These are phyloP conservation scores for Capsaspora owczarzaki DNA, from an alignment of 78 protist genomes.

Conservation along the genomic window DNA sequence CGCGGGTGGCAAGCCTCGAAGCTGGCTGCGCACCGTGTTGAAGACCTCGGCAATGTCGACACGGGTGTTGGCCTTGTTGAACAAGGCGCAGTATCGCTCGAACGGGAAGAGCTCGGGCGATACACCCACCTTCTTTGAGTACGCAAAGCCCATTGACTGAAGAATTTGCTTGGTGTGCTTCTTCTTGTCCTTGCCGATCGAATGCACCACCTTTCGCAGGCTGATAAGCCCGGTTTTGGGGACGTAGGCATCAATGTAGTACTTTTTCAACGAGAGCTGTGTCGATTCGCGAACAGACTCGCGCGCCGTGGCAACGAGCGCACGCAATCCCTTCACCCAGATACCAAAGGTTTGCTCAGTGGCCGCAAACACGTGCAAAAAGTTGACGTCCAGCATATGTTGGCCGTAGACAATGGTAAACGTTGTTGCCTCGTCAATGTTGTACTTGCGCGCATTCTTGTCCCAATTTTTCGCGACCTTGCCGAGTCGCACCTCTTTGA, in stretches of 20 bases:
- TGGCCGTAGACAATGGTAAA: not conserved
- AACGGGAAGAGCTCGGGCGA: not conserved
- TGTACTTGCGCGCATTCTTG: not conserved
- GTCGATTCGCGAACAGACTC: not conserved
- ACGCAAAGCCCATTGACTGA: not conserved
- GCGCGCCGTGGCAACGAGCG: not conserved
- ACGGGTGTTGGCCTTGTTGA: conserved; percentile 1
- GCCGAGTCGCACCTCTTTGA: not conserved
- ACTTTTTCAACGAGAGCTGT: not conserved
- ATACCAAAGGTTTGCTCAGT: not conserved
- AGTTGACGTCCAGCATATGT: conserved; percentile 4
- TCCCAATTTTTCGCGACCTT: not conserved
- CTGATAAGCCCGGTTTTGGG: not conserved
- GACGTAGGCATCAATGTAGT: not conserved
- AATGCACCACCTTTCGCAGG: not conserved
- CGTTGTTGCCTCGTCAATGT: not conserved
- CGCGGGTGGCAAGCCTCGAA: too few relatives aligned
- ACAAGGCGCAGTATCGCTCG: not conserved
- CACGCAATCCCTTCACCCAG: not conserved
- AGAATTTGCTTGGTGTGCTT: not conserved
- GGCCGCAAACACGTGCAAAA: not conserved
- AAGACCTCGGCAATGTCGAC: not conserved
- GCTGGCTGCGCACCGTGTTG: not conserved
- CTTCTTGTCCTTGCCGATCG: conserved; percentile 4
- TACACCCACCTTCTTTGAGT: not conserved